Conservation (phyloP, 2,329 filamentous ascomycete species). For the Magnaporthales sp. region DNA sequence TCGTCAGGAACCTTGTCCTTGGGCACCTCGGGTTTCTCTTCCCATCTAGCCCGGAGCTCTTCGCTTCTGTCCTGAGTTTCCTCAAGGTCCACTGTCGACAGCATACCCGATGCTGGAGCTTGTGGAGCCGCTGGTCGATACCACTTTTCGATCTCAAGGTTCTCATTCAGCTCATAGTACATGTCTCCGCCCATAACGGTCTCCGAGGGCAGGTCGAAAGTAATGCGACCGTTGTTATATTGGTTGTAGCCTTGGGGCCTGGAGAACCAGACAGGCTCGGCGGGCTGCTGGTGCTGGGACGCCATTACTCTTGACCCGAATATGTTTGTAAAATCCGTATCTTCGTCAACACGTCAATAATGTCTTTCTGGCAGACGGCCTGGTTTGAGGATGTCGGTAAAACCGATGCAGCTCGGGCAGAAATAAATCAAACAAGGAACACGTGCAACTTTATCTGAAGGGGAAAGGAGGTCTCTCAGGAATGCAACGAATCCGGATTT, state of each 20-base stretch:
- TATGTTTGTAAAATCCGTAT: not conserved
- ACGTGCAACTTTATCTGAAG: not conserved
- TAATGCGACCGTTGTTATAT: not conserved
- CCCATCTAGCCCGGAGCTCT: not conserved
- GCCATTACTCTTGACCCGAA: not conserved
- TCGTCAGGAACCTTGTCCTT: conserved; percentile 2
- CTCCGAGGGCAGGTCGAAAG: not conserved
- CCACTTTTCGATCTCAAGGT: conserved; percentile 1
- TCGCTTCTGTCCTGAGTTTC: not conserved
- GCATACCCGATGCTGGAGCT: not conserved
- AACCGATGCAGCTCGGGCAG: not conserved
- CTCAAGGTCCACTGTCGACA: not conserved
- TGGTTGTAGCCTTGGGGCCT: too few species aligned
- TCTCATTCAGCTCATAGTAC: conserved; percentile 1
- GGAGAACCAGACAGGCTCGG: too few species aligned
- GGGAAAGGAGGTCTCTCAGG: not conserved
- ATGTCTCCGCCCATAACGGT: not conserved
- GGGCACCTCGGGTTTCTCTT: not conserved
- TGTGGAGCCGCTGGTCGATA: not conserved
- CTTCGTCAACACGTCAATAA: not conserved
- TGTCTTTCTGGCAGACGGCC: not conserved
- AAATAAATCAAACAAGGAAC: not conserved
- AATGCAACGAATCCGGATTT: not conserved
- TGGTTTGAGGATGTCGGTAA: not conserved
- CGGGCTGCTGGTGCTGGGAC: not conserved